Conservation (phyloP, 2,329 filamentous ascomycete species). For the Trichophyton mentagrophytes region DNA sequence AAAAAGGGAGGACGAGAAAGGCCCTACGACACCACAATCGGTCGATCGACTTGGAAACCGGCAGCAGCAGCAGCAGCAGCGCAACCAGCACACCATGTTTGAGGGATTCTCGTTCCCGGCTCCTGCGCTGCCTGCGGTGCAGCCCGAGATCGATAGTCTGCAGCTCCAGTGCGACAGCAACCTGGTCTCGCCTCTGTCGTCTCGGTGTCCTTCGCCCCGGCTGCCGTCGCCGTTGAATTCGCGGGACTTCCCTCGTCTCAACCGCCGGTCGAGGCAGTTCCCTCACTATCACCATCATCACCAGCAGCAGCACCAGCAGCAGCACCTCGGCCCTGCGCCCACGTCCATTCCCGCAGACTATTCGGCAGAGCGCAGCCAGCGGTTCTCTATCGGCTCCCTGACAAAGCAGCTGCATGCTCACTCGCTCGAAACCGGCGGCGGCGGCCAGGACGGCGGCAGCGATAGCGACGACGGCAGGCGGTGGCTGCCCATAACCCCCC, state of each 20-base stretch:
- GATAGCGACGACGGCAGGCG: constrained; percentile 13
- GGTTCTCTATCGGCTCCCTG: constrained; percentile 29
- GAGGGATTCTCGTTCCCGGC: constrained; percentile 32
- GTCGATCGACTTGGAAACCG: no score
- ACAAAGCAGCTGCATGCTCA: constrained; percentile 32
- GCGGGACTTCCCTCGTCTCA: constrained; percentile 4
- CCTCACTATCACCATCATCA: constrained; percentile 2
- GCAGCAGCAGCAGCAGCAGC: no score
- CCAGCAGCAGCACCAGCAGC: constrained; percentile 20
- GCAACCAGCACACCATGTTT: constrained; percentile 21
- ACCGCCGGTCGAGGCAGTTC: neutral
- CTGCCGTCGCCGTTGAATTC: constrained; percentile 12
- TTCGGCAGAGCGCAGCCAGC: constrained; percentile 19
- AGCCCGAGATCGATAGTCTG: constrained; percentile 25
- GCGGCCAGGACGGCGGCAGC: constrained; percentile 4
- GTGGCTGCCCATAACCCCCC: constrained; percentile 16
- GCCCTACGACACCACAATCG: no score
- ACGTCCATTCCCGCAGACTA: constrained; percentile 34
- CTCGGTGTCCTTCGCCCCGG: constrained; percentile 30
- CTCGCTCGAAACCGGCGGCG: constrained; percentile 20
- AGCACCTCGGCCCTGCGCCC: constrained; percentile 27
- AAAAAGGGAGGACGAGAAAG: no score
- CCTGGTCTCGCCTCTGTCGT: constrained; percentile 30
- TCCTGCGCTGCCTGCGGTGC: constrained; percentile 22
- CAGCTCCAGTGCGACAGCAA: constrained; percentile 24